These are phyloP conservation scores for Coemansia sp. DNA, from an alignment of 192 early-diverging fungal species.

Conservation along the genomic window DNA sequence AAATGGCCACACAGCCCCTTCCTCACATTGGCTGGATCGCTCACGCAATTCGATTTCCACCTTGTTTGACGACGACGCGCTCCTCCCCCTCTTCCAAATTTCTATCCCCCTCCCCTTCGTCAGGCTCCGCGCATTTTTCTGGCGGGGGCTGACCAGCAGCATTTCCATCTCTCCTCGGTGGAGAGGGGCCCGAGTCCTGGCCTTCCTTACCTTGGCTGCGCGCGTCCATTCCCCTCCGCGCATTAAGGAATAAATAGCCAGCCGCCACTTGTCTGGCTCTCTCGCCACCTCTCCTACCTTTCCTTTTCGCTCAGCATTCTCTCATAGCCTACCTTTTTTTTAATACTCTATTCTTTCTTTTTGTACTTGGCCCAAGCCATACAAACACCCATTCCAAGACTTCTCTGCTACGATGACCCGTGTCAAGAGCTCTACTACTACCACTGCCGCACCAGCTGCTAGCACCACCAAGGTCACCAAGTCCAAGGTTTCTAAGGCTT, in stretches of 20 bases:
- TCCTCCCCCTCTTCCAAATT: slow-evolving; percentile 5
- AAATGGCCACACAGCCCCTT: too few relatives aligned
- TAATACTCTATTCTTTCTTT: slow-evolving; percentile 5
- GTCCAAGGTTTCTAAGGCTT: slow-evolving; percentile 9
- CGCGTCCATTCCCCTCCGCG: background rate
- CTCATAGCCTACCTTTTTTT: slow-evolving; percentile 1
- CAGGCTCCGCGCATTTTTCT: background rate
- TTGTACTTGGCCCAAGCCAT: slow-evolving; percentile 1
- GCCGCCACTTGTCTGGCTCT: slow-evolving; percentile 10
- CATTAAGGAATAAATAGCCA: slow-evolving; percentile 27
- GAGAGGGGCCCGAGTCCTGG: background rate
- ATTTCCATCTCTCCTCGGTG: background rate
- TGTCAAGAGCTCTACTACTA: slow-evolving; percentile 17
- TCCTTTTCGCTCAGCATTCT: slow-evolving; percentile 4
- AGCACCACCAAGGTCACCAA: slow-evolving; percentile 17
- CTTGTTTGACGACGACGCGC: slow-evolving; percentile 8
- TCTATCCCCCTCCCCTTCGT: background rate
- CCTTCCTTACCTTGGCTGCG: slow-evolving; percentile 2
- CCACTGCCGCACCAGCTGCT: slow-evolving; percentile 14
- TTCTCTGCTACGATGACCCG: slow-evolving; percentile 20
- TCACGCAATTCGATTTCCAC: slow-evolving; percentile 23
- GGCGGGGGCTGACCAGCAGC: background rate
- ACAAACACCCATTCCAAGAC: slow-evolving; percentile 4
- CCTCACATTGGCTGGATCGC: slow-evolving; percentile 19
- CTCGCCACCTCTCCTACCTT: slow-evolving; percentile 10